phyloP scores from a whole-genome alignment of 2,329 filamentous ascomycete genomes.

The Nothophoma quercina region DNA sequence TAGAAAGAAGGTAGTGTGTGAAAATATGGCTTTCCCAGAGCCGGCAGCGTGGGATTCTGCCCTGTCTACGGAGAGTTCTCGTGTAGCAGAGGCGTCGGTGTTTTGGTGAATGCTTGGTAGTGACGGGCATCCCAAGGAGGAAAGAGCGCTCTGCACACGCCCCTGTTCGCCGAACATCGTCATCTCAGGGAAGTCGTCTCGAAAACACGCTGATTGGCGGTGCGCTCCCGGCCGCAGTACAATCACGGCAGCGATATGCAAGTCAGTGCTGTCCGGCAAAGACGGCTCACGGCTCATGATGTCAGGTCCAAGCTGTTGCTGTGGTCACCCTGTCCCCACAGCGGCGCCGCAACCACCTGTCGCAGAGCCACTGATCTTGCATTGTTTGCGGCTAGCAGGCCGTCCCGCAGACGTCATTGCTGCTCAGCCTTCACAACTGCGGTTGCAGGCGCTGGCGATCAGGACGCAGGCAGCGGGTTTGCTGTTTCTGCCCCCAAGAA shows the following conservation, averaged over 20 bases:
- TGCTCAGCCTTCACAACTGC: slow-evolving; percentile 12
- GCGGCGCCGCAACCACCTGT: too few species aligned
- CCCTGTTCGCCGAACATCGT: slow-evolving; percentile 1
- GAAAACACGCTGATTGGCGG: slow-evolving; percentile 1
- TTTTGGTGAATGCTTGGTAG: slow-evolving; percentile 2
- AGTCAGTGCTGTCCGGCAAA: slow-evolving; percentile 3
- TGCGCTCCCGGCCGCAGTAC: background rate
- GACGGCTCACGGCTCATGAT: slow-evolving; percentile 19
- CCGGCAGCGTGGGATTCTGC: background rate
- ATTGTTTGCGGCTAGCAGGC: slow-evolving; percentile 5
- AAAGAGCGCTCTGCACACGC: background rate
- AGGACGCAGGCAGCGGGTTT: slow-evolving; percentile 3
- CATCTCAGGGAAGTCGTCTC: slow-evolving; percentile 1
- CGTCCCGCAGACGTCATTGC: slow-evolving; percentile 14
- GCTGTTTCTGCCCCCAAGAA: slow-evolving; percentile 2
- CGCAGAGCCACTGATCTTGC: slow-evolving; percentile 5
- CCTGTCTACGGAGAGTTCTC: background rate
- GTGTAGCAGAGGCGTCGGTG: background rate
- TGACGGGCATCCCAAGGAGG: slow-evolving; percentile 4
- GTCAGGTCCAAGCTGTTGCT: too few species aligned
- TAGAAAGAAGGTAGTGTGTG: slow-evolving; percentile 6
- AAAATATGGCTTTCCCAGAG: background rate
- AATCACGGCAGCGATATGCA: slow-evolving; percentile 3
- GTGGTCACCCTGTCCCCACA: too few species aligned
- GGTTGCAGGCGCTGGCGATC: slow-evolving; percentile 13